These are phyloP conservation scores for Pythium grandisporangium DNA, from an alignment of 352 stramenopile species.

Conservation along the genomic window DNA sequence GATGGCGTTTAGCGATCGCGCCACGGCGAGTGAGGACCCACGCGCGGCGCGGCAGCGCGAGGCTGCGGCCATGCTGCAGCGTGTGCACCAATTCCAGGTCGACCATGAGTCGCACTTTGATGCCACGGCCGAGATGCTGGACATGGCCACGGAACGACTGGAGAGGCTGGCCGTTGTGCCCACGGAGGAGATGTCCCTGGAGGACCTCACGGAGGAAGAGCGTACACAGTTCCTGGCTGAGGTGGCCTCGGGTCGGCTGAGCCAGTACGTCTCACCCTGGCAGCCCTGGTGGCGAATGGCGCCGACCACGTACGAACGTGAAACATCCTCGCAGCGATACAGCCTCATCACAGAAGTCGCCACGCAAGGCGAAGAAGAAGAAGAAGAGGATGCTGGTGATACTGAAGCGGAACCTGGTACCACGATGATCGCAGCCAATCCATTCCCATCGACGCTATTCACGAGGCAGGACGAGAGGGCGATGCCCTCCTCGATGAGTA, in stretches of 20 bases:
- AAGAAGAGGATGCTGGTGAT: constrained; percentile 1
- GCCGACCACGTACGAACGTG: constrained; percentile 31
- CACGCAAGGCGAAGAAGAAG: background rate
- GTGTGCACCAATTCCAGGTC: constrained; percentile 52
- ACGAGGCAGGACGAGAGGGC: constrained; percentile 19
- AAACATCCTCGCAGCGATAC: constrained; percentile 27
- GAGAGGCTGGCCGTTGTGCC: constrained; percentile 39
- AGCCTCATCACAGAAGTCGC: constrained; percentile 41
- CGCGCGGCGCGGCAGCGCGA: constrained; percentile 17
- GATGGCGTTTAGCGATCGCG: constrained; percentile 26
- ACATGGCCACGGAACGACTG: constrained; percentile 27
- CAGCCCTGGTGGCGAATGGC: constrained; percentile 59
- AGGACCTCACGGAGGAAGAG: constrained; percentile 47
- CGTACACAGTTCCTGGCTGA: constrained; percentile 49
- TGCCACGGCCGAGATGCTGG: constrained; percentile 7
- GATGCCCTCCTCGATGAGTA: constrained; percentile 24
- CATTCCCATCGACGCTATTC: constrained; percentile 42
- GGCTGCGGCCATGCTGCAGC: constrained; percentile 35
- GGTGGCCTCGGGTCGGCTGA: constrained; percentile 51
- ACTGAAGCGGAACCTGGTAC: constrained; percentile 4
- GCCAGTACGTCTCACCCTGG: constrained; percentile 57
- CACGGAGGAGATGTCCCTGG: constrained; percentile 39
- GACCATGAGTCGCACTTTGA: constrained; percentile 18
- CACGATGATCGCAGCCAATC: constrained; percentile 20
- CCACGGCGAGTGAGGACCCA: constrained; percentile 12